Conservation (phyloP, 169 alveolate species). For the Cryptosporidium baileyi region DNA sequence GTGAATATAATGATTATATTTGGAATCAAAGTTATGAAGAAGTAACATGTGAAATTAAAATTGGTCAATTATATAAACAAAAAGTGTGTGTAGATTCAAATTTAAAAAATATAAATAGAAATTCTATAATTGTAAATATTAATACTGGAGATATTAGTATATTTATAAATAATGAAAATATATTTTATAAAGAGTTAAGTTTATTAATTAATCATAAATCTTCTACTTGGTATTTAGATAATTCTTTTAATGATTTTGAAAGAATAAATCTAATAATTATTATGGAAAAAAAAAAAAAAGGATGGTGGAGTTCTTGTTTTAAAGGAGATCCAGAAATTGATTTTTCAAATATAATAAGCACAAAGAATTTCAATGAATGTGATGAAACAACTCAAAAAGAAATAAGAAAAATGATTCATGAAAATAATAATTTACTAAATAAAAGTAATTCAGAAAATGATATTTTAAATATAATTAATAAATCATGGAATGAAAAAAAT, state of each 20-base stretch:
- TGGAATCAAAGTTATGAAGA: conserved; percentile 57
- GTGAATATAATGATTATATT: neutral
- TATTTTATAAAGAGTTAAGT: neutral
- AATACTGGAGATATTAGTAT: neutral
- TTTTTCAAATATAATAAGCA: neutral
- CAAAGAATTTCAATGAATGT: conserved; percentile 16
- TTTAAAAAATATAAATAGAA: neutral
- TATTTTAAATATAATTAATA: neutral
- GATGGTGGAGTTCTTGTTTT: conserved; percentile 49
- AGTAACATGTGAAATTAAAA: conserved; percentile 12
- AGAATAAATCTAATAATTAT: neutral
- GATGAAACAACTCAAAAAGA: conserved; percentile 21
- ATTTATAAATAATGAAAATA: neutral
- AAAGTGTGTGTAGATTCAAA: neutral
- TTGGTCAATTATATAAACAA: neutral
- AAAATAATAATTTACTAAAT: neutral
- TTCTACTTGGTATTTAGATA: conserved; percentile 38
- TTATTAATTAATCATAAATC: neutral
- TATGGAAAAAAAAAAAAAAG: conserved; percentile 14
- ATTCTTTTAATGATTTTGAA: neutral
- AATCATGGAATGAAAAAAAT: conserved; percentile 51
- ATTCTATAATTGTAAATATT: neutral
- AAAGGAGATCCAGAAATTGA: neutral
- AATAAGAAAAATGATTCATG: neutral
- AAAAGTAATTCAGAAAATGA: neutral